A percentile compares a stretch with the other conserved stretches of the same genome.
These are phyloP conservation scores for Rasamsonia emersonii DNA, from an alignment of 2,329 filamentous ascomycete genomes.

Conservation along the genomic window DNA sequence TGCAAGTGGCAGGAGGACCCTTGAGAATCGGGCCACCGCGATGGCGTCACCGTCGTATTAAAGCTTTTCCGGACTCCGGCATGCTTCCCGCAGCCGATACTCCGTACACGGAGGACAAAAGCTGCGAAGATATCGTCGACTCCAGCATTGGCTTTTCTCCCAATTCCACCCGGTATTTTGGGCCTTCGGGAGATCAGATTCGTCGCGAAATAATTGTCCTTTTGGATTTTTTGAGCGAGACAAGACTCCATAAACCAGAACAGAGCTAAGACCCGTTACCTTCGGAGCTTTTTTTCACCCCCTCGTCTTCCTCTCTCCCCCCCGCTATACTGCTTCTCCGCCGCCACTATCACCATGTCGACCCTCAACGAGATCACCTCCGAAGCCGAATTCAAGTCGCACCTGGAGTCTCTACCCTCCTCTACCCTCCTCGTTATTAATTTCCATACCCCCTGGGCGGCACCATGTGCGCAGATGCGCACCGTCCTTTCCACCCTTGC, in stretches of 20 bases:
- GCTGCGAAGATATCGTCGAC: too few relatives aligned
- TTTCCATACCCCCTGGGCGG: slow-evolving; percentile 95
- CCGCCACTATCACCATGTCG: slow-evolving; percentile 49
- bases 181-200: too few relatives aligned
- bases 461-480: slow-evolving; percentile 89
- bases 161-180: too few relatives aligned
- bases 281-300: slow-evolving; percentile 17
- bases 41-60: slow-evolving; percentile 11
- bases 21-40: neutral
- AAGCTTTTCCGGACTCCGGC: slow-evolving; percentile 9
- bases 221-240: too few relatives aligned
- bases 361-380: slow-evolving; percentile 68
- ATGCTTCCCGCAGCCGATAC: slow-evolving; percentile 2
- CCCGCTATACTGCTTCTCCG: slow-evolving; percentile 1
- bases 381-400: slow-evolving; percentile 62
- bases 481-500: slow-evolving; percentile 79
- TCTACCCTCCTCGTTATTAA: slow-evolving; percentile 74
- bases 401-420: slow-evolving; percentile 57
- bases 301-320: slow-evolving; percentile 50
- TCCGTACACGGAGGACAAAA: too few relatives aligned
- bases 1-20: neutral
- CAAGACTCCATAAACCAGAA: too few relatives aligned
- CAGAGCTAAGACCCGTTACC: too few relatives aligned
- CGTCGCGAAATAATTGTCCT: too few relatives aligned
- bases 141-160: too few relatives aligned